These are phyloP conservation scores for Coemansia reversa DNA, from an alignment of 192 early-diverging fungal genomes.

Conservation along the genomic window DNA sequence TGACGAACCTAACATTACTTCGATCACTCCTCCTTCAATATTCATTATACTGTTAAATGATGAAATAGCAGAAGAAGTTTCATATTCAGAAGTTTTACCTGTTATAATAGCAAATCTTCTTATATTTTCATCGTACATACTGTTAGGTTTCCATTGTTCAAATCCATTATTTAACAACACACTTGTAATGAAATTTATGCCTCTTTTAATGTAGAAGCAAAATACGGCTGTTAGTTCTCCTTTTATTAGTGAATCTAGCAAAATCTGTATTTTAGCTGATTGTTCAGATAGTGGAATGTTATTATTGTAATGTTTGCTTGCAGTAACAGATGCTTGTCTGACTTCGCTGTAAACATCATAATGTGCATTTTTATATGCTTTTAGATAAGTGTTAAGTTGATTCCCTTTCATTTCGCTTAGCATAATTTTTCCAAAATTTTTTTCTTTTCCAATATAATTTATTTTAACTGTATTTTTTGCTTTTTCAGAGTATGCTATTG, in stretches of 20 bases:
- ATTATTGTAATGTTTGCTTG: constrained; percentile 1
- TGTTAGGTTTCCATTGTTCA: too few species aligned
- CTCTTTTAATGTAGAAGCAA: constrained; percentile 17
- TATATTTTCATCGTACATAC: background rate
- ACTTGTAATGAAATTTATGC: constrained; percentile 13
- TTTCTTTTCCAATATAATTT: constrained; percentile 17
- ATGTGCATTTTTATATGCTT: background rate
- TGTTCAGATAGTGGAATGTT: constrained; percentile 15
- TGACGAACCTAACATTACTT: constrained; percentile 12
- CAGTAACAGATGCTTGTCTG: constrained; percentile 18
- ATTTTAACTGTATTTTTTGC: constrained; percentile 11
- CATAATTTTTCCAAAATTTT: constrained; percentile 14
- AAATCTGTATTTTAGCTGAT: constrained; percentile 10
- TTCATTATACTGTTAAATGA: constrained; percentile 12
- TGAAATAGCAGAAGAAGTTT: constrained; percentile 8
- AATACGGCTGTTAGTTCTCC: constrained; percentile 15
- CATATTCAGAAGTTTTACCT: constrained; percentile 13
- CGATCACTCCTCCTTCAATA: constrained; percentile 7
- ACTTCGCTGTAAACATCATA: constrained; percentile 16
- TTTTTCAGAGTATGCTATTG: constrained; percentile 23
- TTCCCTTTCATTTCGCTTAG: constrained; percentile 17
- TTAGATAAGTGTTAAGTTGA: constrained; percentile 8
- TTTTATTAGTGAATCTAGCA: constrained; percentile 7
- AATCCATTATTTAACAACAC: constrained; percentile 6
- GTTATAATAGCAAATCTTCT: constrained; percentile 12